Base-by-base conservation (phyloP, 1,139 yeast genomes). In the Hyphopichia pseudoburtonii region DNA sequence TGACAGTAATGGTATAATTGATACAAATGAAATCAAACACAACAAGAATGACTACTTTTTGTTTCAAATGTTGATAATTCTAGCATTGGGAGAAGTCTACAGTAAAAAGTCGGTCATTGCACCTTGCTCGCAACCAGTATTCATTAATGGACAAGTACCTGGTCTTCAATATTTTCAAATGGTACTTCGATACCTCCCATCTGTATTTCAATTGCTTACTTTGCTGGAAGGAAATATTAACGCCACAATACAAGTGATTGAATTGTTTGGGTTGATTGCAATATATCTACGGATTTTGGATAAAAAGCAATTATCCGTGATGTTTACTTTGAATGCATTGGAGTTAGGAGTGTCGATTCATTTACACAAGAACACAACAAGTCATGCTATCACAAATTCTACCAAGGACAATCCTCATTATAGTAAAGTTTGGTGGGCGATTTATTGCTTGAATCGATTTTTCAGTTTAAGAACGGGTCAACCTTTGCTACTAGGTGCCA, bases 401-500 rank as follows among this genome's bases (percentile, higher is more conserved):
- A 43, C 17, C 26, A 44, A 28, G 27, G 43, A 10, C 36, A 31
- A 39, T 36, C 18, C 34, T 32, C 21, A 42, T 38, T 32, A 37
- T 31, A 35, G 45, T 26, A 38, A 46, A 29, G 39, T 57, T 2
- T 58, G 58, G 49, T 60, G 65, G 65, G 49, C 61, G 4, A 51
- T 52, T 1, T 60, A 48, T 35, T 60, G 64, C 40, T 42, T 60
- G 21, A 60, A 60, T 37, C 45, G 65, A n/a, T 60, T 57, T 37
- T 47, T 44, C 29, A 48, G 54, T 30, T 43, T 53, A 10, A 45
- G 65, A 40, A 51, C 58, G 16, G 64, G 63, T 1, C 59, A 56
- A 26, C 64, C 64, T 4, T 41, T 57, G 17, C 39, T 60, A 10
- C 35, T 60, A n/a, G 36, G 46, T 3, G 43, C 41, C 21, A 45